Evolutionary conservation across 805 yeast genomes (phyloP), one percentile per base, ranked within the genome.

Genomic region (Monosporozyma solicola): DNA sequence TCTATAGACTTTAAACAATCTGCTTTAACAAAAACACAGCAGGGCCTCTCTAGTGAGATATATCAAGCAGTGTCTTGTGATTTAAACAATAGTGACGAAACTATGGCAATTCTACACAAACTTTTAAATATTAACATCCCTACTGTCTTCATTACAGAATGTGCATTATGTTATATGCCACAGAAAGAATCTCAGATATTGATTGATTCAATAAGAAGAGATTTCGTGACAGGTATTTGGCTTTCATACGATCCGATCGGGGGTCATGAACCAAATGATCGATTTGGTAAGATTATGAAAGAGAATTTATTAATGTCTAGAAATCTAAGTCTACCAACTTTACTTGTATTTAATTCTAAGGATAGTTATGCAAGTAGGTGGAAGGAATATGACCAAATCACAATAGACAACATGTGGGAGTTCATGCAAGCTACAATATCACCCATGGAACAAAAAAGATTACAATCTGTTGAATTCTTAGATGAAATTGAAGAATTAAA

Each of bases 181-280:
- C 75, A 78, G 1, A 57, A 61, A 13, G 76, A 72, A 11, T 73
- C 80, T 24, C 63, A 64, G n/a, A 29, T 47, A 4, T 67, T 79
- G 22, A 67, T 81, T 13, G 54, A 59, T 10, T 61, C 66, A 27
- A 63, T 80, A 60, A 56, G 59, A 15, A 41, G 53, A 0, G 27
- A 31, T 9, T 69, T 73, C 55, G 10, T 45, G 43, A 49, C 59
- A 27, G 61, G 68, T 1, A 33, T 48, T 57, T 55, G 71, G 56
- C 59, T 77, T 5, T 73, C 80, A 57, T 81, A 81, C 64, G 86
- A 81, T 56, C 86, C 86, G 3, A 78, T 81, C 65, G 80, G 83
- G 0, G 76, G 82, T 7, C 80, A 74, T 51, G 64, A 73, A 4
- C 55, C 53, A 5, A 57, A 57, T 29, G 69, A 66, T 51, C 57